Base-by-base conservation (phyloP, 2,329 filamentous ascomycete genomes). In the Paecilomyces sp. region DNA sequence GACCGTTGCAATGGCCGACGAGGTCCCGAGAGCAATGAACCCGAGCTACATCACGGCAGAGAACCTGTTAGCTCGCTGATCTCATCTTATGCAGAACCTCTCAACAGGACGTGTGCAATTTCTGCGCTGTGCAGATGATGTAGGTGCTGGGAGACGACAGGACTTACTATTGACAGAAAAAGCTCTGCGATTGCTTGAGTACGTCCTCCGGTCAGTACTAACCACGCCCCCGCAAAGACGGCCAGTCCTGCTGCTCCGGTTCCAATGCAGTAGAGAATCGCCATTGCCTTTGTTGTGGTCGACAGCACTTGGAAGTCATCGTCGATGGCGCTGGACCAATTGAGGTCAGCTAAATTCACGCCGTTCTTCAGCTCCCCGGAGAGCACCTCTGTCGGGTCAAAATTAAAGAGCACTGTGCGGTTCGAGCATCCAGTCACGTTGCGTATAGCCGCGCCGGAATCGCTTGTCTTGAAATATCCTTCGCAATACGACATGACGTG, bases 1-100 rank as follows among this genome's bases (percentile, higher is more conserved):
- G 18, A 88, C 87, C 0, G 84, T 89, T 28, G 86, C 84, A 25
- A 92, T 88, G 65, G 91, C 91, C 22, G 89, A 92, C 55, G 88
- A 86, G 57, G 87, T 86, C 3, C 88, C 88, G 66, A 88, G 81
- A 12, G 85, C 75, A 6, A 85, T 50, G 62, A 85, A 83, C 0
- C 81, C 79, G n/a, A 85, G 66, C 75, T 78, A 61, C 57, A 58
- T 50, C 34, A 33, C 18, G 15, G 22, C 22, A 22, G 18, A 57
- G 24, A 13, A 54, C 7, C 25, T 15, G 54, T 28, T 36, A 24
- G 13, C 18, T 1, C 33, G 2, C 22, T 24, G 34, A 52, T 25
- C 9, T n/a, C n/a, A 54, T 41, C 13, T 13, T 1, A 53, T 36
- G 34, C 31, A 33, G n/a, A 47, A 51, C 57, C 52, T 52, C 58